Evolutionary conservation across 1,139 yeast genomes (phyloP).

Genomic region (Nakaseomyces sp.): DNA sequence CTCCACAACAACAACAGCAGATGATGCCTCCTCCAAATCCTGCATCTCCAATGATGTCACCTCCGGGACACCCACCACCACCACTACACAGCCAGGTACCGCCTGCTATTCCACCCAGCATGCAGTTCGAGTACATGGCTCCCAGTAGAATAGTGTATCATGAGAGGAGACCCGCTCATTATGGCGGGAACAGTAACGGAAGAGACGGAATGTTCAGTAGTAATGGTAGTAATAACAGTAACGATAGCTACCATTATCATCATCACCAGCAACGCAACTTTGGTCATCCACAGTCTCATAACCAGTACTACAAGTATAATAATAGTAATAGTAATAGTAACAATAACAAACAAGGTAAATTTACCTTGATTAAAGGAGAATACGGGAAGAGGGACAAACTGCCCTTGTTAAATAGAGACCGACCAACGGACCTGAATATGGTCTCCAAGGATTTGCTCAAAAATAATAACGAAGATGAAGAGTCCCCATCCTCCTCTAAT

Average conservation of each 20-base stretch:
- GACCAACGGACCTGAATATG: slow-evolving; percentile 7
- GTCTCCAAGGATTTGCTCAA: slow-evolving; percentile 17
- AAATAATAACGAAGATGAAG: slow-evolving; percentile 7
- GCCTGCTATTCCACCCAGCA: slow-evolving; percentile 1
- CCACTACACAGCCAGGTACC: too few species aligned
- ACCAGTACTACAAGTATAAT: slow-evolving; percentile 1
- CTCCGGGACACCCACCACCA: too few species aligned
- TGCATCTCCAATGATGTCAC: too few species aligned
- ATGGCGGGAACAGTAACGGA: background rate
- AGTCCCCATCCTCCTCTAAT: slow-evolving; percentile 4
- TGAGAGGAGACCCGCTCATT: background rate
- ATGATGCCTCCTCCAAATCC: background rate
- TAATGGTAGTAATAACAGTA: background rate
- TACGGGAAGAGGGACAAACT: slow-evolving; percentile 4
- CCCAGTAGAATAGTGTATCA: slow-evolving; percentile 1
- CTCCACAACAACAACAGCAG: background rate
- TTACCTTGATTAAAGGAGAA: background rate
- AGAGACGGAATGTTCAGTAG: background rate
- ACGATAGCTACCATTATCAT: too few species aligned
- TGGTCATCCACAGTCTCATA: background rate
- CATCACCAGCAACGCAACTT: background rate
- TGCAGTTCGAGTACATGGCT: slow-evolving; percentile 5
- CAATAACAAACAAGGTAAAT: slow-evolving; percentile 2
- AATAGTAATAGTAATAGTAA: background rate
- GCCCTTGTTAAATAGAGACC: slow-evolving; percentile 12